These are phyloP conservation scores for Alternaria atra DNA, from an alignment of 2,329 filamentous ascomycete genomes.

Conservation along the genomic window DNA sequence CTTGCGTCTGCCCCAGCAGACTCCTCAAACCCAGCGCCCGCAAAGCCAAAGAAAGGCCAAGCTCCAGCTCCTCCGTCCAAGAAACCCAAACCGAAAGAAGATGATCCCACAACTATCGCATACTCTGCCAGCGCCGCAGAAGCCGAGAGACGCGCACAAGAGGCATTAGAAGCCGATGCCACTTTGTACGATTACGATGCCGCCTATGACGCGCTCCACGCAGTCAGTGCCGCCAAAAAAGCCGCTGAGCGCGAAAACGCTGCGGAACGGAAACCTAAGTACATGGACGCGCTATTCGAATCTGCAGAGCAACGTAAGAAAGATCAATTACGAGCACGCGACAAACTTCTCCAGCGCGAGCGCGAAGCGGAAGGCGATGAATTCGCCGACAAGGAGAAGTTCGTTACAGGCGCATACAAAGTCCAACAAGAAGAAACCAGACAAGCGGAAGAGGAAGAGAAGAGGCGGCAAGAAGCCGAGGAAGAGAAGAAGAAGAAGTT, in stretches of 20 bases:
- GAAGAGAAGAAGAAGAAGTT: conserved; percentile 69
- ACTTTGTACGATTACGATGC: conserved; percentile 87
- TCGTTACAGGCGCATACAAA: conserved; percentile 85
- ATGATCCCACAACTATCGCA: conserved; percentile 56
- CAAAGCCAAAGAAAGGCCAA: conserved; percentile 50
- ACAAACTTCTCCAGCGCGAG: conserved; percentile 81
- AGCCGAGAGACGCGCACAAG: conserved; percentile 70
- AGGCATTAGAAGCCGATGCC: conserved; percentile 72
- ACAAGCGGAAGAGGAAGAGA: conserved; percentile 76
- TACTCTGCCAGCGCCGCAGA: conserved; percentile 73
- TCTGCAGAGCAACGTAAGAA: conserved; percentile 80
- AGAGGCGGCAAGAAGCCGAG: conserved; percentile 70
- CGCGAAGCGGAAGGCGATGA: conserved; percentile 82
- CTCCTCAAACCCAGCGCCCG: conserved; percentile 32
- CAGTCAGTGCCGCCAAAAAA: conserved; percentile 63
- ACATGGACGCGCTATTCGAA: conserved; percentile 77
- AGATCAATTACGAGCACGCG: conserved; percentile 79
- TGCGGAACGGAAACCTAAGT: conserved; percentile 73
- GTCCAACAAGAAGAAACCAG: conserved; percentile 79
- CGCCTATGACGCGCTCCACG: conserved; percentile 79
- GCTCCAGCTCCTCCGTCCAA: conserved; percentile 43
- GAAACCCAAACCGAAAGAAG: conserved; percentile 50
- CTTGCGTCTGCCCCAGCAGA: conserved; percentile 37
- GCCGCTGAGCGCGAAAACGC: conserved; percentile 63
- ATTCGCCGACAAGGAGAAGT: conserved; percentile 84